These are phyloP conservation scores for Ormosia emarginata DNA, from an alignment of 306 rosid genomes.

Conservation along the genomic window DNA sequence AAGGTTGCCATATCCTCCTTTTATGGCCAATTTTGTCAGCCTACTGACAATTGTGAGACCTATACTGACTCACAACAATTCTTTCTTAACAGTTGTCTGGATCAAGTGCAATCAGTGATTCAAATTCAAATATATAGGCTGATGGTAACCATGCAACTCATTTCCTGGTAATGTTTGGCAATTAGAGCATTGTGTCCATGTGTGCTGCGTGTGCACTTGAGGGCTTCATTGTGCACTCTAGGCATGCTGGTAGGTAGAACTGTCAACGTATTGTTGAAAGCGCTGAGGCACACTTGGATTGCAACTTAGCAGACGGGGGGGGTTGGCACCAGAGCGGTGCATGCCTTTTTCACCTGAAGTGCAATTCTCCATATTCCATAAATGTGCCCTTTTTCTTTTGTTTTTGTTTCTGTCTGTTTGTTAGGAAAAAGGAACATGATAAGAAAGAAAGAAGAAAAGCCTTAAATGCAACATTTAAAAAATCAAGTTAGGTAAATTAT, in stretches of 20 bases:
- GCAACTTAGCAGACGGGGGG: not conserved
- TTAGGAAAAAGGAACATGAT: not conserved
- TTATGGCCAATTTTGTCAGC: not conserved
- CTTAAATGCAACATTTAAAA: not conserved
- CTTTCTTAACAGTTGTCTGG: not conserved
- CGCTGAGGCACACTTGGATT: not conserved
- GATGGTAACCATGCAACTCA: not conserved
- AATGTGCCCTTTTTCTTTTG: not conserved
- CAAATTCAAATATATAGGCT: not conserved
- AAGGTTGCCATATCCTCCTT: not conserved
- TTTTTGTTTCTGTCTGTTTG: not conserved
- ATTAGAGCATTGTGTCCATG: not conserved
- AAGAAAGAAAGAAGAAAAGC: not conserved
- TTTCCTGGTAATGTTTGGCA: not conserved
- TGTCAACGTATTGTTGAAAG: not conserved
- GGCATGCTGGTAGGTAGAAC: not conserved
- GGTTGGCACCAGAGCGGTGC: not conserved
- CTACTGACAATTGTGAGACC: not conserved
- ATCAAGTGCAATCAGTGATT: not conserved
- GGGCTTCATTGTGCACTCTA: not conserved
- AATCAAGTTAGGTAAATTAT: too few relatives aligned
- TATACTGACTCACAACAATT: not conserved
- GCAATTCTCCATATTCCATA: too few relatives aligned
- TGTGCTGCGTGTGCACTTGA: not conserved
- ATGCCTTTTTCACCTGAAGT: not conserved